Percentiles rank a stretch among this genome's conserved stretches.
Evolutionary conservation across 208 protist species (phyloP).

Genomic region (Trypanosoma rangeli): DNA sequence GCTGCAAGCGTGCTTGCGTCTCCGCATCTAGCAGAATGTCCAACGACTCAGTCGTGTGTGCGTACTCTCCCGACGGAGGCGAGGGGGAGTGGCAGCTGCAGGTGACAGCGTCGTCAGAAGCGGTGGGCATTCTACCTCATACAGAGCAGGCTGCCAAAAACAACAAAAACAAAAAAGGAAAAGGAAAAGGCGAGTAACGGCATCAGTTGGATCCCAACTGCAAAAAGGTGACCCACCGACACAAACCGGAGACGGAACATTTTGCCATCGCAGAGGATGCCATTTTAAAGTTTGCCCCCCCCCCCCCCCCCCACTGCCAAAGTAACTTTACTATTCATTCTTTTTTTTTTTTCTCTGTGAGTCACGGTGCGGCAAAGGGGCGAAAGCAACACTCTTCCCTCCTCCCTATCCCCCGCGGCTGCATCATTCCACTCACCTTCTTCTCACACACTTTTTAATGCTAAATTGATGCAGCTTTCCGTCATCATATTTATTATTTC

Average conservation of each 20-base stretch:
- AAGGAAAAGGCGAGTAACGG: neutral
- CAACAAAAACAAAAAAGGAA: neutral
- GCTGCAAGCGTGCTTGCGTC: slow-evolving; percentile 1
- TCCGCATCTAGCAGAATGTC: slow-evolving; percentile 12
- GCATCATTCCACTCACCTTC: neutral
- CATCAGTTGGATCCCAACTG: too few species aligned
- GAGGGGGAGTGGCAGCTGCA: slow-evolving; percentile 16
- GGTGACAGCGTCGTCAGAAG: neutral
- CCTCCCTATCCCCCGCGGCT: neutral
- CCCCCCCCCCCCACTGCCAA: too few species aligned
- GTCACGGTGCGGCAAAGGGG: neutral
- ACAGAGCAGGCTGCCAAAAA: neutral
- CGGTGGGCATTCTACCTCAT: neutral
- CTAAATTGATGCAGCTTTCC: neutral
- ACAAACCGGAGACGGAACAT: too few species aligned
- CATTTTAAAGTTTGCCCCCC: too few species aligned
- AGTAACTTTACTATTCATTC: too few species aligned
- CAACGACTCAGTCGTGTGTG: neutral
- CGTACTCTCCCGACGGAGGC: neutral
- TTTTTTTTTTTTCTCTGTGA: neutral
- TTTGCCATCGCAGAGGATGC: too few species aligned
- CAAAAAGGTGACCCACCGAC: too few species aligned
- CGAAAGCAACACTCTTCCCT: neutral
- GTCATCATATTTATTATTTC: slow-evolving; percentile 13
- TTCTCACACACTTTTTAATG: neutral